phyloP scores from a whole-genome alignment of 208 protist genomes.

The Leishmania arabica region DNA sequence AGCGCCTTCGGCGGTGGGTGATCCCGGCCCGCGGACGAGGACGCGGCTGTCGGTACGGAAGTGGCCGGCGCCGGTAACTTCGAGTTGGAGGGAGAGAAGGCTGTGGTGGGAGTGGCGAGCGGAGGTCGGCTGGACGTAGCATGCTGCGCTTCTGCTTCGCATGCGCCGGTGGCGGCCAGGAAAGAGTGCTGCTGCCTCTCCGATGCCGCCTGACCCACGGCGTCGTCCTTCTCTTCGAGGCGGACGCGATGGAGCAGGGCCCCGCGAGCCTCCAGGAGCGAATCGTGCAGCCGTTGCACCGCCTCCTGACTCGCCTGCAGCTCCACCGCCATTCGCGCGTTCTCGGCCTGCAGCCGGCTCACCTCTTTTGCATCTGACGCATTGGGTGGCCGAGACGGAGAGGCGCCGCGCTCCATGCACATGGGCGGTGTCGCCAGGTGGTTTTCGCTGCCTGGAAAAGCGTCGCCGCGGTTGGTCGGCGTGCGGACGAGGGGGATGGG shows the following conservation, averaged over 20 bases:
- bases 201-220: background rate
- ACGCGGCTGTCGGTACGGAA: background rate
- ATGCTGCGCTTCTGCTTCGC: background rate
- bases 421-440: background rate
- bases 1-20: background rate
- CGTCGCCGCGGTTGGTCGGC: background rate
- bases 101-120: slow-evolving; percentile 7
- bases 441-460: background rate
- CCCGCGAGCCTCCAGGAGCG: slow-evolving; percentile 13
- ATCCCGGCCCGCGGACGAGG: background rate
- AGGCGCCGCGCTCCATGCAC: too few relatives aligned
- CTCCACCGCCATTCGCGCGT: slow-evolving; percentile 10
- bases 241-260: background rate
- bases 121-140: background rate
- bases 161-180: background rate
- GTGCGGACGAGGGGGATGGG: background rate
- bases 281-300: slow-evolving; percentile 20
- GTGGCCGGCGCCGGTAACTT: background rate
- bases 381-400: background rate
- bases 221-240: background rate
- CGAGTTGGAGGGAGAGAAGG: slow-evolving; percentile 11
- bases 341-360: slow-evolving; percentile 16
- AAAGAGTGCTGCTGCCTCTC: background rate
- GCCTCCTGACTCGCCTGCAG: slow-evolving; percentile 12
- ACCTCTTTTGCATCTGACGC: slow-evolving; percentile 1